Conservation (phyloP, 2,329 filamentous ascomycete genomes). For the Fusarium setosum region DNA sequence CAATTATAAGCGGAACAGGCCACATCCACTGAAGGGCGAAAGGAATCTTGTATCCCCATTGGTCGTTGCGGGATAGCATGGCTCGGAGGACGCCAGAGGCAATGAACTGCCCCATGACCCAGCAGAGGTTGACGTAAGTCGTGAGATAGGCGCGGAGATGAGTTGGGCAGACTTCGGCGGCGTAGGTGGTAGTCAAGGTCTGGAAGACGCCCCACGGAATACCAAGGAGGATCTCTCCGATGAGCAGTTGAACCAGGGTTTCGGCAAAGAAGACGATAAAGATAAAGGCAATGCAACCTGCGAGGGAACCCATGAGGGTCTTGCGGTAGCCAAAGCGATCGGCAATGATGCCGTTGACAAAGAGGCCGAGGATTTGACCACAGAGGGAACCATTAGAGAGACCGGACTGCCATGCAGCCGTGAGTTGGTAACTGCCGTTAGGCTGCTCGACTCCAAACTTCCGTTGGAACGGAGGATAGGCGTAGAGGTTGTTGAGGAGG, state of each 20-base stretch:
- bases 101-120: slow-evolving; percentile 61
- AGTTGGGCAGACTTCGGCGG: slow-evolving; percentile 58
- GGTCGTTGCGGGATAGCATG: slow-evolving; percentile 49
- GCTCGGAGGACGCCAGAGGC: slow-evolving; percentile 56
- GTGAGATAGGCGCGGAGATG: slow-evolving; percentile 62
- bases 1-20: slow-evolving; percentile 57
- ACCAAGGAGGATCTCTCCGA: slow-evolving; percentile 59
- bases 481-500: slow-evolving; percentile 55
- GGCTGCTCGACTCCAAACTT: slow-evolving; percentile 52
- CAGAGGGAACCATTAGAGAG: slow-evolving; percentile 59
- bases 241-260: slow-evolving; percentile 53
- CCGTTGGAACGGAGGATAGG: slow-evolving; percentile 51
- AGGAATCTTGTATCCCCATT: slow-evolving; percentile 61
- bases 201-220: slow-evolving; percentile 61
- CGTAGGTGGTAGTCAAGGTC: slow-evolving; percentile 60
- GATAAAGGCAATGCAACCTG: slow-evolving; percentile 55
- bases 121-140: slow-evolving; percentile 62
- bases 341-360: slow-evolving; percentile 60
- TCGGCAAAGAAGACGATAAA: slow-evolving; percentile 61
- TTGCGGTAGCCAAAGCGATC: slow-evolving; percentile 60
- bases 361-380: slow-evolving; percentile 63
- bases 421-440: slow-evolving; percentile 57
- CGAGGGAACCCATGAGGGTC: slow-evolving; percentile 58
- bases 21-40: slow-evolving; percentile 63
- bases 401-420: slow-evolving; percentile 63